Conservation (phyloP, 2,329 filamentous ascomycete genomes). For the Arthrobotrys entomopaga region DNA sequence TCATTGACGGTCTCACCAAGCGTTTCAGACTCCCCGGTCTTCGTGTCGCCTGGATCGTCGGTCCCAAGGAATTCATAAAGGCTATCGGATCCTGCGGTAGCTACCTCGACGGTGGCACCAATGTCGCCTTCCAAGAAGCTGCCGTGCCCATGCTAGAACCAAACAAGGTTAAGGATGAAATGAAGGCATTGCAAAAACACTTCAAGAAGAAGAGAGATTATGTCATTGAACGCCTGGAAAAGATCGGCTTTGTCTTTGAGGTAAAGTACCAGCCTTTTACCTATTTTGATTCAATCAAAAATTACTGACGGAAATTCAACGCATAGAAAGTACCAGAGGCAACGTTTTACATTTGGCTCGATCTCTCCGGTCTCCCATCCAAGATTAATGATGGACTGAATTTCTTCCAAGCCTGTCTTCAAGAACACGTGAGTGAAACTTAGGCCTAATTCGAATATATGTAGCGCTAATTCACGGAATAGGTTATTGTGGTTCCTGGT, state of each 20-base stretch:
- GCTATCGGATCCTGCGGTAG: constrained; percentile 91
- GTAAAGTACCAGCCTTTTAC: constrained; percentile 18
- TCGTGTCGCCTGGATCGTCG: constrained; percentile 95
- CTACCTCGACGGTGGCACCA: constrained; percentile 93
- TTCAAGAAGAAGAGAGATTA: constrained; percentile 95
- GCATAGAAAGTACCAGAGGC: constrained; percentile 78
- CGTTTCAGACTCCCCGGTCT: constrained; percentile 95
- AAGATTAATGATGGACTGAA: constrained; percentile 91
- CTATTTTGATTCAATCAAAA: background rate
- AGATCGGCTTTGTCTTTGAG: constrained; percentile 87
- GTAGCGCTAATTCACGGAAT: background rate
- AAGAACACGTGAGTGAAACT: constrained; percentile 72
- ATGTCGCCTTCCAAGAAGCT: constrained; percentile 94
- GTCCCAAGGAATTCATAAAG: constrained; percentile 94
- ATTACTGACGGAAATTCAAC: background rate
- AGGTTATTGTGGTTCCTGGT: constrained; percentile 90
- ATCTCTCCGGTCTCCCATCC: constrained; percentile 71
- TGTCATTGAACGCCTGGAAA: constrained; percentile 78
- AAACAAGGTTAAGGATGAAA: constrained; percentile 79
- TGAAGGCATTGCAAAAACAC: constrained; percentile 87
- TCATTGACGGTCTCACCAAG: constrained; percentile 96
- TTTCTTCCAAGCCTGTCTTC: constrained; percentile 93
- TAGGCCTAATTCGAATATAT: background rate
- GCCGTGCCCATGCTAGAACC: constrained; percentile 94
- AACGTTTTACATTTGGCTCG: constrained; percentile 91